These are phyloP conservation scores for Pulveroboletus sp. DNA, from an alignment of 768 basidiomycete genomes.

Conservation along the genomic window DNA sequence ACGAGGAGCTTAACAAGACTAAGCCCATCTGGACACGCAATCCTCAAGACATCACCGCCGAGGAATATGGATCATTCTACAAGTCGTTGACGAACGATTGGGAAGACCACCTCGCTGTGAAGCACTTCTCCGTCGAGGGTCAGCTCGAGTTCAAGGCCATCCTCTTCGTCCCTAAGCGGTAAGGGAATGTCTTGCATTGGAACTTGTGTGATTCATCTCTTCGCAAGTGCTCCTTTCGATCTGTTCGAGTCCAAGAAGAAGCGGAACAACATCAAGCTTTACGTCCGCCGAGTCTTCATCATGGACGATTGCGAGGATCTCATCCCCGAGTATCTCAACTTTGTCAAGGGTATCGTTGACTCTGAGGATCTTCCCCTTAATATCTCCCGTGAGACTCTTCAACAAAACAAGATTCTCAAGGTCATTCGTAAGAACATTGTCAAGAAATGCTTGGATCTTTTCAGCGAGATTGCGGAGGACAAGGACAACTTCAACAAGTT, in stretches of 20 bases:
- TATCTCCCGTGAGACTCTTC: constrained; percentile 99
- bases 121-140: constrained; percentile 99
- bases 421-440: constrained; percentile 99
- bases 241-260: constrained; percentile 99
- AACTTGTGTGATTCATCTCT: not conserved
- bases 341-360: constrained; percentile 99
- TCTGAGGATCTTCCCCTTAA: constrained; percentile 99
- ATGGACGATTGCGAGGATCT: constrained; percentile 99
- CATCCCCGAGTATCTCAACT: constrained; percentile 99
- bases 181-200: constrained; percentile 22
- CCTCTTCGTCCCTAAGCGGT: constrained; percentile 96
- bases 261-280: constrained; percentile 99
- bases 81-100: constrained; percentile 99
- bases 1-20: constrained; percentile 99
- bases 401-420: constrained; percentile 99
- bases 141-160: constrained; percentile 99
- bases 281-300: constrained; percentile 99
- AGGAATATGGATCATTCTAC: constrained; percentile 97
- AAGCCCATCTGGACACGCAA: constrained; percentile 99
- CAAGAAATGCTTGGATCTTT: constrained; percentile 94
- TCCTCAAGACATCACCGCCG: constrained; percentile 85
- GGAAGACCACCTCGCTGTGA: constrained; percentile 99
- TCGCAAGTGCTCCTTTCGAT: constrained; percentile 87
- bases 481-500: constrained; percentile 98
- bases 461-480: constrained; percentile 97